phyloP scores from a whole-genome alignment of 495 filamentous ascomycete genomes.

The Penicillium silybi region DNA sequence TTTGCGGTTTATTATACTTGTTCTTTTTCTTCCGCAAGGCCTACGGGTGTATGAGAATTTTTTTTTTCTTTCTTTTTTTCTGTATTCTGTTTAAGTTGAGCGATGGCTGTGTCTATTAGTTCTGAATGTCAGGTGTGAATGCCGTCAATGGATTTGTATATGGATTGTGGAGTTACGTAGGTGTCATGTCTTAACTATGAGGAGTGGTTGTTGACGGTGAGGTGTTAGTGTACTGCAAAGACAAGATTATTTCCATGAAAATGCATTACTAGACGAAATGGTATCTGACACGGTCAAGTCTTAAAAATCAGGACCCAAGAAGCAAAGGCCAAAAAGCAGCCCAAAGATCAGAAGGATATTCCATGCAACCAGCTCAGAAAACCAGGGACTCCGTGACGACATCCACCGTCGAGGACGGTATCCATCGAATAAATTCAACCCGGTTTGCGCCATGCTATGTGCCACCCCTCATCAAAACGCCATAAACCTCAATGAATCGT shows the following conservation, averaged over 20 bases:
- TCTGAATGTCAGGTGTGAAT: background rate
- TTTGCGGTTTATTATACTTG: background rate
- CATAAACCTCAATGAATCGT: background rate
- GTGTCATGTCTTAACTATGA: background rate
- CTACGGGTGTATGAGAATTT: constrained; percentile 2
- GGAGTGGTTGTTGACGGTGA: too few relatives aligned
- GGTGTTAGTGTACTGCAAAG: too few relatives aligned
- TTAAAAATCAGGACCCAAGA: background rate
- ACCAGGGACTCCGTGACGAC: background rate
- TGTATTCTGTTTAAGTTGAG: constrained; percentile 12
- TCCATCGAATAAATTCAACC: background rate
- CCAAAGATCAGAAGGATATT: background rate
- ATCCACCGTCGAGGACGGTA: background rate
- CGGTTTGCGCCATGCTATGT: constrained; percentile 17
- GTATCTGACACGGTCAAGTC: background rate
- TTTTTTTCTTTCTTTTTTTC: constrained; percentile 5
- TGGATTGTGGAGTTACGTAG: background rate
- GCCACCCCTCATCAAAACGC: background rate
- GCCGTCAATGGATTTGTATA: background rate
- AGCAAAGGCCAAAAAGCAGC: background rate
- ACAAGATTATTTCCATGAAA: background rate
- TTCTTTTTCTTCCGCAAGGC: background rate
- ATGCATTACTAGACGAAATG: background rate
- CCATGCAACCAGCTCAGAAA: background rate
- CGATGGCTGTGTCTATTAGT: constrained; percentile 7